Conservation (phyloP, 305 asterid genomes). For the Fraxinus sp. region DNA sequence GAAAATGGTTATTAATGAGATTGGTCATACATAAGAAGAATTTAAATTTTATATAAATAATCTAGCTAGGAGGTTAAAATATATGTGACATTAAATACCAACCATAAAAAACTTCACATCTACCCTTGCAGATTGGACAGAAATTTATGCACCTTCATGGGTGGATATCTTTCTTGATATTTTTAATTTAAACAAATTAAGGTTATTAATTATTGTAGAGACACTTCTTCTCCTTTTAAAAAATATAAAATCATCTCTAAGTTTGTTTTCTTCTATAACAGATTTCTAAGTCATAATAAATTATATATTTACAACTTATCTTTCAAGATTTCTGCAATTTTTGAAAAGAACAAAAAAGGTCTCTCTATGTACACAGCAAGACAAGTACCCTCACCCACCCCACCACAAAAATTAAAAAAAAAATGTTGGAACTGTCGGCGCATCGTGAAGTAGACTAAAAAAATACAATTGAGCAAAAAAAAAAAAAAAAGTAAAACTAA, state of each 20-base stretch:
- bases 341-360: too few species aligned
- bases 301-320: neutral
- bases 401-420: neutral
- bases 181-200: too few species aligned
- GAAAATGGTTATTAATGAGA: neutral
- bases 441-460: neutral
- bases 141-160: neutral
- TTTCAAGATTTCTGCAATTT: too few species aligned
- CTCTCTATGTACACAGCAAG: too few species aligned
- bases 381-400: neutral
- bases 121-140: neutral
- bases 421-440: neutral
- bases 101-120: neutral
- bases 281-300: neutral
- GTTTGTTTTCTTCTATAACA: neutral
- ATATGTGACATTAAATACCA: neutral
- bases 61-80: too few species aligned
- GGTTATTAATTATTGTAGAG: neutral
- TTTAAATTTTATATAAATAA: too few species aligned
- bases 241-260: too few species aligned
- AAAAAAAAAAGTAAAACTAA: neutral
- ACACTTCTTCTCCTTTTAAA: neutral
- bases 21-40: neutral
- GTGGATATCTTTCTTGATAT: neutral
- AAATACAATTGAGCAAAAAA: neutral